These are phyloP conservation scores for Sphaerulina vaccinii DNA, from an alignment of 2,329 filamentous ascomycete genomes.

Conservation along the genomic window DNA sequence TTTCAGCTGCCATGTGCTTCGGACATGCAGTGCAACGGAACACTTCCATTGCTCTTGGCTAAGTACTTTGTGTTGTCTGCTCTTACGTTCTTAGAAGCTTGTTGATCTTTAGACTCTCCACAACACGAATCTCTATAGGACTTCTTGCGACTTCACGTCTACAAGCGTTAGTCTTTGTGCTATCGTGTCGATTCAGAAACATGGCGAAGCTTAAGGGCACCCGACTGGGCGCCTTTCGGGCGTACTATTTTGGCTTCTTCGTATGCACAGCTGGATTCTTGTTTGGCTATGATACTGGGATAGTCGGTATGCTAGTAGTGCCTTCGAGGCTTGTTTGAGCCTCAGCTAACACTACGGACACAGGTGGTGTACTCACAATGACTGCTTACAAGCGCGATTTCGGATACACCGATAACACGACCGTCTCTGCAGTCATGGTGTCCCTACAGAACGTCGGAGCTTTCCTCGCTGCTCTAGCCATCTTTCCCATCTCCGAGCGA, in stretches of 20 bases:
- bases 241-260: slow-evolving; percentile 31
- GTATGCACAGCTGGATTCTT: slow-evolving; percentile 28
- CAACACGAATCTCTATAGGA: too few species aligned
- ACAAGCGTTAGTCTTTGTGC: too few species aligned
- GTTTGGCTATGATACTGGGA: slow-evolving; percentile 47
- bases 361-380: slow-evolving; percentile 34
- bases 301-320: slow-evolving; percentile 28
- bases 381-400: slow-evolving; percentile 31
- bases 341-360: neutral
- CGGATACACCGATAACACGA: slow-evolving; percentile 30
- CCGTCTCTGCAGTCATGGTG: slow-evolving; percentile 44
- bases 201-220: slow-evolving; percentile 29
- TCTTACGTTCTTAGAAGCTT: neutral
- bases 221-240: slow-evolving; percentile 25
- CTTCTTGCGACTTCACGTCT: too few species aligned
- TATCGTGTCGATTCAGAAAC: too few species aligned
- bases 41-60: neutral
- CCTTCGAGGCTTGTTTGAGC: neutral
- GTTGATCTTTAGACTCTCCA: neutral
- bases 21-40: too few species aligned
- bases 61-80: neutral
- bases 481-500: slow-evolving; percentile 50
- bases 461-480: slow-evolving; percentile 52
- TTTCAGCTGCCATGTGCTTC: too few species aligned
- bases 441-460: slow-evolving; percentile 54